These are phyloP conservation scores for Fusarium pseudocircinatum DNA, from an alignment of 2,329 filamentous ascomycete genomes.

Conservation along the genomic window DNA sequence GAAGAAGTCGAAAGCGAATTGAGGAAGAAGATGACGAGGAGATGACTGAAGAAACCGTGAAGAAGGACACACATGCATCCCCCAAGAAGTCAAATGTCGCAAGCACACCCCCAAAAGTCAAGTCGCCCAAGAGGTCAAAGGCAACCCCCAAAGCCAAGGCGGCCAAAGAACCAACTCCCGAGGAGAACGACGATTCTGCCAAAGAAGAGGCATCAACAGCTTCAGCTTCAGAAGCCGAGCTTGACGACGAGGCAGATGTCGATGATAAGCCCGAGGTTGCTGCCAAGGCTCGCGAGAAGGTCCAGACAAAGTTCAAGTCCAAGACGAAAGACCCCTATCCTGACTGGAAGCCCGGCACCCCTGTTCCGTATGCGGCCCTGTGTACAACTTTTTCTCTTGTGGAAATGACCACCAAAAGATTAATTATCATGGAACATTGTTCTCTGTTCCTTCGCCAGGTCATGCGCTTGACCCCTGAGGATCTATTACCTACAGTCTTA, in stretches of 20 bases:
- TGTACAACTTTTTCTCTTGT: conserved; percentile 95
- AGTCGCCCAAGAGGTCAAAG: conserved; percentile 34
- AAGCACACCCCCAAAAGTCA: conserved; percentile 38
- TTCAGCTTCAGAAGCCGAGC: conserved; percentile 49
- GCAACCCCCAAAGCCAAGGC: conserved; percentile 21
- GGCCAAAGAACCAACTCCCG: conserved; percentile 10
- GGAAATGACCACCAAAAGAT: conserved; percentile 91
- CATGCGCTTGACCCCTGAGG: conserved; percentile 86
- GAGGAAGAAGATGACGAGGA: conserved; percentile 63
- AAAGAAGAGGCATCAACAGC: conserved; percentile 46
- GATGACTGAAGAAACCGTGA: conserved; percentile 49
- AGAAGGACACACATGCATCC: conserved; percentile 22
- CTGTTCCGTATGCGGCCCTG: conserved; percentile 92
- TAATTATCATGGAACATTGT: conserved; percentile 89
- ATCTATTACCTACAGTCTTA: conserved; percentile 87
- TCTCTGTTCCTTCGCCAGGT: conserved; percentile 93
- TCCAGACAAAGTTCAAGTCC: conserved; percentile 78
- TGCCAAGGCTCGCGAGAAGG: conserved; percentile 80
- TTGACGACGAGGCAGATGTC: conserved; percentile 58
- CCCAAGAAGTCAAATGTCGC: conserved; percentile 32
- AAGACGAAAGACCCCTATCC: conserved; percentile 84
- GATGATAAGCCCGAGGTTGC: conserved; percentile 75
- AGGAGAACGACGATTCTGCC: conserved; percentile 38
- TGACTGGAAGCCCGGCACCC: conserved; percentile 89
- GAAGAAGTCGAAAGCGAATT: conserved; percentile 58